Evolutionary conservation across 371 early-diverging fungal species (phyloP), one percentile per base, ranked within the genome.

Genomic region (Mortierella sp.): DNA sequence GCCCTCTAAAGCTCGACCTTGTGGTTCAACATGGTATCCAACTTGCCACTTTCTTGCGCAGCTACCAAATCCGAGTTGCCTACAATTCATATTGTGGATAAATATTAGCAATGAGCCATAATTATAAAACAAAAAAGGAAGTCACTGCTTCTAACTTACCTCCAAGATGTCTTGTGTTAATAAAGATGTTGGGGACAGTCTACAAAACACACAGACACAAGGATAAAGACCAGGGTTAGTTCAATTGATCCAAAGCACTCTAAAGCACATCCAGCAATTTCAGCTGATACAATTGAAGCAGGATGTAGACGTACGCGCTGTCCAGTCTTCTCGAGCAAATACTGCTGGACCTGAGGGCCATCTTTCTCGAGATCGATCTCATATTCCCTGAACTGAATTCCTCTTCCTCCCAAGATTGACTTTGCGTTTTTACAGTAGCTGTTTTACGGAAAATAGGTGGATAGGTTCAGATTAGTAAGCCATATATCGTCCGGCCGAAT

Each of bases 161-260:
- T 65, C 94, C 95, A 69, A 95, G 68, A 58, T 93, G 93, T 58
- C 89, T 79, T 15, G 76, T 76, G 40, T 89, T 84, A 76, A 92
- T 90, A 80, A 94, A 94, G 70, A 95, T 89, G 77, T 94, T 94
- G 47, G 95, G 95, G 32, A 95, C 95, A 16, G 94, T 92, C 77
- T 77, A 57, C 24, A 9, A 33, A 13, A 15, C 10, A 19, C 10
- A 16, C 33, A 15, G 13, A 47, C 41, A 19, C 36, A 53, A 32
- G 1, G 60, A 60, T 21, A 43, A 3, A 67, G 24, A 55, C 6
- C 9, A 40, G 55, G 9, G 55, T 9, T 21, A 22, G 28, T 4
- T 43, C 43, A 43, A 43, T 43, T 43, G 43, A 43, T 13, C 43
- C 28, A 2, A 28, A 28, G 28, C 28, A 28, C 28, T 28, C 28